Conservation (phyloP, 345 rosid genomes). For the Rhodamnia argentea region DNA sequence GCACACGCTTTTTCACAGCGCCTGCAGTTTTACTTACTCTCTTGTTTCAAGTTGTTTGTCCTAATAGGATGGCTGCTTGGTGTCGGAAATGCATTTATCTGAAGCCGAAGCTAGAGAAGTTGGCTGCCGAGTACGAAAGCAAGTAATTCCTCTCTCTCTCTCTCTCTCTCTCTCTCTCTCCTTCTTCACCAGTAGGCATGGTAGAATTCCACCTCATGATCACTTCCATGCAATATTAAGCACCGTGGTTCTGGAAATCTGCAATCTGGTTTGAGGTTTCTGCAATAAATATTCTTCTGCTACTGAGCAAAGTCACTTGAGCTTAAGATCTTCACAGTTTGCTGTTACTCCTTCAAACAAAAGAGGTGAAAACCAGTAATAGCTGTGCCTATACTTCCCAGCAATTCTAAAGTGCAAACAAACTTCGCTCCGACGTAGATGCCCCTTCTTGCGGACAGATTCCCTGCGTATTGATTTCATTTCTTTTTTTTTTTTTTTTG, state of each 20-base stretch:
- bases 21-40: neutral
- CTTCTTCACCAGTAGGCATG: neutral
- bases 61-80: conserved; percentile 89
- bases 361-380: neutral
- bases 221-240: neutral
- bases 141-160: conserved; percentile 2
- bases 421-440: neutral
- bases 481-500: neutral
- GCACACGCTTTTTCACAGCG: neutral
- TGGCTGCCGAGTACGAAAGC: conserved; percentile 45
- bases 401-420: neutral
- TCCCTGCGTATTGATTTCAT: neutral
- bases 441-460: neutral
- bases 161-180: neutral
- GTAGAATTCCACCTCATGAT: neutral
- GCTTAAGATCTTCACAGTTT: neutral
- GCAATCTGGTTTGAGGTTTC: neutral
- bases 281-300: neutral
- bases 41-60: neutral
- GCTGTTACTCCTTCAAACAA: neutral
- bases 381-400: neutral
- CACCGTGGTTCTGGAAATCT: neutral
- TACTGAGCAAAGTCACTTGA: neutral
- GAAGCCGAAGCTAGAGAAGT: conserved; percentile 88
- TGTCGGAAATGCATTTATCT: conserved; percentile 93